Conservation (phyloP, 805 yeast species). For the Myxozyma neglecta region DNA sequence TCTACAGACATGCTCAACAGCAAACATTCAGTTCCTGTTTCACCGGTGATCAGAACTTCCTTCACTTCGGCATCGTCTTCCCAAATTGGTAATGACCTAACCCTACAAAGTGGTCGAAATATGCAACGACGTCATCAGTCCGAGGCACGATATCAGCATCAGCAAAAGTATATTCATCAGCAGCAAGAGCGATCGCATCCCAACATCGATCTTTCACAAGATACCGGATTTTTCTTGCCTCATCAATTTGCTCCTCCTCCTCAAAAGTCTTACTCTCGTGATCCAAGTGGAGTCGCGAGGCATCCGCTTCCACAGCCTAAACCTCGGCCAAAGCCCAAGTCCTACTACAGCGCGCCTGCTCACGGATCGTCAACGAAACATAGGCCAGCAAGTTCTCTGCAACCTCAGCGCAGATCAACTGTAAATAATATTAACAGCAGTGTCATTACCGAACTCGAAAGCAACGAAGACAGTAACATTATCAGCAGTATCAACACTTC, state of each 20-base stretch:
- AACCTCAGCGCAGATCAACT: no score
- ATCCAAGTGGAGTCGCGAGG: conserved; percentile 8
- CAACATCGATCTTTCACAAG: not conserved
- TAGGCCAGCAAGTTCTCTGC: no score
- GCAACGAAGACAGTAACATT: no score
- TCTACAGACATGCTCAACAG: not conserved
- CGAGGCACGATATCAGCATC: not conserved
- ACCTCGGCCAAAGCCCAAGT: not conserved
- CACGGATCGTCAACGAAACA: no score
- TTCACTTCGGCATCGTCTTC: not conserved
- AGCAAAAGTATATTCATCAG: no score
- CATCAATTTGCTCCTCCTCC: conserved; percentile 9
- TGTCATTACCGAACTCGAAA: no score
- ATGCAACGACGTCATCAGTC: not conserved
- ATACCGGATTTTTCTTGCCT: conserved; percentile 6
- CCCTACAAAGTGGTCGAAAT: not conserved
- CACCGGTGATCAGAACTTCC: not conserved
- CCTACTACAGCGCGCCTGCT: no score
- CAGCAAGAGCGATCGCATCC: not conserved
- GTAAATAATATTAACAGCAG: no score
- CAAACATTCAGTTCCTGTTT: not conserved
- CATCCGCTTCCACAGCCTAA: conserved; percentile 11
- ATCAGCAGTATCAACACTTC: no score
- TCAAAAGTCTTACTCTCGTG: conserved; percentile 2
- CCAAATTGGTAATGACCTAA: not conserved